phyloP scores from a whole-genome alignment of 306 rosid genomes.

The Canavalia gladiata region DNA sequence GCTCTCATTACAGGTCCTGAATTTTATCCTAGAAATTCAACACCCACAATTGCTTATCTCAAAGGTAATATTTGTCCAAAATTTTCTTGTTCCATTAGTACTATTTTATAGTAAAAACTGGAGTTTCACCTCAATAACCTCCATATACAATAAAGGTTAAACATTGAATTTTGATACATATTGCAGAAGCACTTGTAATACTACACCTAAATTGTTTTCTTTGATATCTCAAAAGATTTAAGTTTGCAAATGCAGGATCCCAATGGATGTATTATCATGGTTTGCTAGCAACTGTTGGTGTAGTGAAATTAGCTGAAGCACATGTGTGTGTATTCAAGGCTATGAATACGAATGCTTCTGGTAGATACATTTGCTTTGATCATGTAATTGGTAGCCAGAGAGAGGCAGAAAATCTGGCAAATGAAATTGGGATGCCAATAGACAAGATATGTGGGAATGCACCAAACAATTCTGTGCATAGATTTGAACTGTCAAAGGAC shows the following conservation, averaged over 20 bases:
- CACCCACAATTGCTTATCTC: slow-evolving; percentile 88
- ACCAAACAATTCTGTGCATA: slow-evolving; percentile 17
- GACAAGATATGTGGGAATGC: slow-evolving; percentile 62
- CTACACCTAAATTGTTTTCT: too few relatives aligned
- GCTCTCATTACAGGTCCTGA: slow-evolving; percentile 79
- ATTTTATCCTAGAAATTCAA: slow-evolving; percentile 63
- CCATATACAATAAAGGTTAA: too few relatives aligned
- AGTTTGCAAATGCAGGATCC: slow-evolving; percentile 59
- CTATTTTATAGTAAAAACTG: too few relatives aligned
- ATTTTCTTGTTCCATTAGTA: too few relatives aligned
- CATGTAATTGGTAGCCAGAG: slow-evolving; percentile 48
- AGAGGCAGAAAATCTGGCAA: slow-evolving; percentile 75
- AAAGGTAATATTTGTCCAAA: slow-evolving; percentile 62
- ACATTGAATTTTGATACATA: too few relatives aligned
- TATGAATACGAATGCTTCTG: slow-evolving; percentile 64
- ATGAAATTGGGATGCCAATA: slow-evolving; percentile 50
- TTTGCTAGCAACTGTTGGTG: slow-evolving; percentile 71
- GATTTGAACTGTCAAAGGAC: slow-evolving; percentile 61
- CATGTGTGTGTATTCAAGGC: slow-evolving; percentile 72
- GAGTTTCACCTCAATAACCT: too few relatives aligned
- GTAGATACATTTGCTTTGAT: slow-evolving; percentile 87
- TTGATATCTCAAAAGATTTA: too few relatives aligned
- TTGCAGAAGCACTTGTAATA: too few relatives aligned
- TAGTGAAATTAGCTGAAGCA: slow-evolving; percentile 69
- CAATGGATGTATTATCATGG: slow-evolving; percentile 72